These are phyloP conservation scores for Backusella westeae DNA, from an alignment of 192 early-diverging fungal genomes.

Conservation along the genomic window DNA sequence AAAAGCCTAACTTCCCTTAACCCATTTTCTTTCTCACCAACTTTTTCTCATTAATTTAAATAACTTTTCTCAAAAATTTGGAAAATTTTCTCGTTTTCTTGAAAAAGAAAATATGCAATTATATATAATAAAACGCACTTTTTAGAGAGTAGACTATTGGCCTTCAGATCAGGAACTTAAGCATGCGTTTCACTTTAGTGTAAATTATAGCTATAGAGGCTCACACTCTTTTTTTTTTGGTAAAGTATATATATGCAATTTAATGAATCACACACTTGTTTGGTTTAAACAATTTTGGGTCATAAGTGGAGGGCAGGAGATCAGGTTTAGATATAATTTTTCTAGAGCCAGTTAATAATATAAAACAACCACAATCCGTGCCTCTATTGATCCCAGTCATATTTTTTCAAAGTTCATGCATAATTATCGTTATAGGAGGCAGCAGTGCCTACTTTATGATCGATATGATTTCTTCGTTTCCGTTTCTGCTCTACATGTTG, in stretches of 20 bases:
- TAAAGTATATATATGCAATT: background rate
- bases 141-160: background rate
- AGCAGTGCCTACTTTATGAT: background rate
- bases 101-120: background rate
- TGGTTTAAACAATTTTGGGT: background rate
- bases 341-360: background rate
- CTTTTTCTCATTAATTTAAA: too few relatives aligned
- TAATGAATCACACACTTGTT: background rate
- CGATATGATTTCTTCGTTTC: background rate
- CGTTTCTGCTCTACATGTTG: background rate
- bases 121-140: background rate
- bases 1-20: too few relatives aligned
- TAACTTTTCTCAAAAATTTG: too few relatives aligned
- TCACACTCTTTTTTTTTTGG: background rate
- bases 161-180: background rate
- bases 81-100: too few relatives aligned
- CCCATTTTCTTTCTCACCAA: too few relatives aligned
- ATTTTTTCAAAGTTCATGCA: background rate
- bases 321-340: background rate
- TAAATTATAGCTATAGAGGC: background rate
- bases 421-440: background rate
- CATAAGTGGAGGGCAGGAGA: background rate
- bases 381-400: background rate
- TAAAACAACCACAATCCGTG: background rate
- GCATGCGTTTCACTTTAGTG: too few relatives aligned